These are phyloP conservation scores for Ascomycota sp. DNA, from an alignment of 2,329 filamentous ascomycete genomes.

Conservation along the genomic window DNA sequence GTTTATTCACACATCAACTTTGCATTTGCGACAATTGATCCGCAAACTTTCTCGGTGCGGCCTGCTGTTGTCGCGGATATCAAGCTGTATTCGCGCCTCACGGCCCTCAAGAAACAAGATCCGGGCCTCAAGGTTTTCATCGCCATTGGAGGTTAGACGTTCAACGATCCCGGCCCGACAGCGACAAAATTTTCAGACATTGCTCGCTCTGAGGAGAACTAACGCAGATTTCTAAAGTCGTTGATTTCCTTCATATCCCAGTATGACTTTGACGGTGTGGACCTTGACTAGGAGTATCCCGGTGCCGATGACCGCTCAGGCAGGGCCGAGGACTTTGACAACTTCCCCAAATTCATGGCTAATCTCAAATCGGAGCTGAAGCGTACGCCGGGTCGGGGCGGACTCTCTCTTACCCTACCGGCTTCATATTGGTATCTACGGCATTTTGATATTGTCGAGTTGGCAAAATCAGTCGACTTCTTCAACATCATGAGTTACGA, in stretches of 20 bases:
- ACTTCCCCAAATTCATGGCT: constrained; percentile 7
- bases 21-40: constrained; percentile 7
- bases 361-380: constrained; percentile 4
- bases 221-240: constrained; percentile 14
- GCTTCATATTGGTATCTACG: constrained; percentile 12
- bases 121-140: constrained; percentile 11
- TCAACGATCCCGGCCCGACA: constrained; percentile 9
- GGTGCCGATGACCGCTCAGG: constrained; percentile 6
- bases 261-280: constrained; percentile 17
- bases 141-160: constrained; percentile 15
- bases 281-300: constrained; percentile 11
- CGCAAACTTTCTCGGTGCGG: constrained; percentile 6
- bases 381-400: constrained; percentile 1
- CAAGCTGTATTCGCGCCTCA: no score
- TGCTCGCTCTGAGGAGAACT: constrained; percentile 2
- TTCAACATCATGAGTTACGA: constrained; percentile 24
- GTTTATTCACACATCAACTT: constrained; percentile 7
- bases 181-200: constrained; percentile 12
- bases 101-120: constrained; percentile 5
- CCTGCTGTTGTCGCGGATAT: constrained; percentile 6
- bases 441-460: constrained; percentile 5
- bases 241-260: constrained; percentile 17
- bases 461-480: constrained; percentile 11
- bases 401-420: constrained; percentile 7
- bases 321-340: constrained; percentile 5